These are phyloP conservation scores for Daldinia sp. DNA, from an alignment of 2,329 filamentous ascomycete genomes.

Conservation along the genomic window DNA sequence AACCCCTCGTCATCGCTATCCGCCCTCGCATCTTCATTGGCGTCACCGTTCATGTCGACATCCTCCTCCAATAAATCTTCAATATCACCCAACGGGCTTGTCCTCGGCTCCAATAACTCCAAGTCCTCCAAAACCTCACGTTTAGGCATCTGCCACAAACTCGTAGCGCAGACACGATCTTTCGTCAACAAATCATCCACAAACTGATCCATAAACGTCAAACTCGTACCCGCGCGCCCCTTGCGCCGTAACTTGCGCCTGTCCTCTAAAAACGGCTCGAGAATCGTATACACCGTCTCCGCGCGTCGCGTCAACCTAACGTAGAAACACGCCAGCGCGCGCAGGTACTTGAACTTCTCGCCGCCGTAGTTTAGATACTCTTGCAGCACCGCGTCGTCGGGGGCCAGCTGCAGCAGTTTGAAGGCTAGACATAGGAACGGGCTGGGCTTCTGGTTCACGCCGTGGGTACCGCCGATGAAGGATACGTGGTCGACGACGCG, in stretches of 20 bases:
- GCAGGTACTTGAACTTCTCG: constrained; percentile 83
- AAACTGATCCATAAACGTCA: constrained; percentile 91
- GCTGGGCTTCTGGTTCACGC: constrained; percentile 83
- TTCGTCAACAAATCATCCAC: constrained; percentile 90
- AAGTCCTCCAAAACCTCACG: constrained; percentile 86
- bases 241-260: constrained; percentile 82
- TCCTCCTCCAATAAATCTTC: constrained; percentile 70
- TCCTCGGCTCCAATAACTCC: constrained; percentile 83
- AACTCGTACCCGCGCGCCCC: constrained; percentile 74
- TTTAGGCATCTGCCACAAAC: constrained; percentile 88
- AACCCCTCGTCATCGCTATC: constrained; percentile 34
- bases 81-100: constrained; percentile 83
- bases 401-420: constrained; percentile 89
- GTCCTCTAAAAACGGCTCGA: constrained; percentile 87
- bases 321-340: constrained; percentile 91
- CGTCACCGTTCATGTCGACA: constrained; percentile 30
- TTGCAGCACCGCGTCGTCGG: constrained; percentile 77
- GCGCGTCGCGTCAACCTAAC: constrained; percentile 86
- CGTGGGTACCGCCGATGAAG: constrained; percentile 89
- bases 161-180: constrained; percentile 89
- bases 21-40: constrained; percentile 21
- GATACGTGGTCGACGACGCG: constrained; percentile 83
- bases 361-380: constrained; percentile 83
- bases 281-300: constrained; percentile 77
- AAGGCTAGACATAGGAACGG: constrained; percentile 95